Evolutionary conservation across 306 rosid genomes (phyloP), one percentile per base, ranked within the genome.

Genomic region (Casuarina glauca): DNA sequence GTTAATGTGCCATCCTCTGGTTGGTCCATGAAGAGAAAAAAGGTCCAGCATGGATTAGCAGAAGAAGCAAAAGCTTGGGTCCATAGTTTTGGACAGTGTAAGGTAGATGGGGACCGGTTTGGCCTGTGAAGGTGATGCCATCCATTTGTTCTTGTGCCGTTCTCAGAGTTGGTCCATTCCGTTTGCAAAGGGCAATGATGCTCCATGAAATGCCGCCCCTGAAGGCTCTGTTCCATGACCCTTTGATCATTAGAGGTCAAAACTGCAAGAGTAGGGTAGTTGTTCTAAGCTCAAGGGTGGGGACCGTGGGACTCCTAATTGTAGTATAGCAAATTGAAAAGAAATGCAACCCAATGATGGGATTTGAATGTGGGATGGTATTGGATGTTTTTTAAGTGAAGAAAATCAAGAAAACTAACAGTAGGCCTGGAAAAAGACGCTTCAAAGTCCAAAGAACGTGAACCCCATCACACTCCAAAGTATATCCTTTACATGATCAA

Each of bases 151-250:
- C 70, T 66, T 66, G 64, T 58, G 19, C 19, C 15, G 45, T 3
- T 64, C 70, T 64, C 32, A 16, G 26, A 39, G 71, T 67, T 17
- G 51, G 50, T 17, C 48, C 66, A 20, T 67, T 42, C 6, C 50
- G 15, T 16, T 38, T 67, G 71, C 49, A 46, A 17, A 39, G 35
- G 71, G 50, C 48, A 66, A 67, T 67, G 50, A 67, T 67, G 71
- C 16, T 67, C 1, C 71, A 42, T 41, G 35, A 26, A 17, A 50
- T 66, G 13, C 35, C 71, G 48, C 35, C 35, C 70, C 17, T 66
- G 70, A 66, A 42, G 8, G 50, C 49, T 38, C 26, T 66, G 71
- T 66, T 20, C 71, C n/a, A 42, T 6, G 50, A 3, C 35, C 41
- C 71, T 8, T 4, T 5, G 26, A 64, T 64, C 6, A 64, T 64